These are phyloP conservation scores for Elongisporangium anandrum DNA, from an alignment of 352 stramenopile genomes.

Conservation along the genomic window DNA sequence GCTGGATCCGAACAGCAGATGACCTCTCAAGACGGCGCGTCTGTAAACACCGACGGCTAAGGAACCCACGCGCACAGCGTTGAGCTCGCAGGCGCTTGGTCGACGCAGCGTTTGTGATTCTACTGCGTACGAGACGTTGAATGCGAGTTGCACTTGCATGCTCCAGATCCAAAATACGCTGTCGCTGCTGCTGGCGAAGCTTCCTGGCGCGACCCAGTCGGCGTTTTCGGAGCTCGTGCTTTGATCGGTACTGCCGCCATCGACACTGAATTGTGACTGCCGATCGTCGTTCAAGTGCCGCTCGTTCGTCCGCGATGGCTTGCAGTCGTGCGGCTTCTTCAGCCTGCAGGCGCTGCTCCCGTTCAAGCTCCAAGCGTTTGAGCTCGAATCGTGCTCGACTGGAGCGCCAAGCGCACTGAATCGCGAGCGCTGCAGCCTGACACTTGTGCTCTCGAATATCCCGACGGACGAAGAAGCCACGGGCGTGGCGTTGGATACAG, in stretches of 20 bases:
- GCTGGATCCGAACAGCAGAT: conserved; percentile 40
- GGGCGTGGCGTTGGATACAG: conserved; percentile 33
- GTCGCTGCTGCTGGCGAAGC: conserved; percentile 8
- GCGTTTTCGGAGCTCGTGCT: conserved; percentile 9
- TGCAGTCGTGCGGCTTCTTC: conserved; percentile 7
- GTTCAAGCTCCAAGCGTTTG: conserved; percentile 4
- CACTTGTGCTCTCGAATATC: conserved; percentile 10
- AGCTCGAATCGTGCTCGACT: conserved; percentile 16
- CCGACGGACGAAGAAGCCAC: conserved; percentile 21
- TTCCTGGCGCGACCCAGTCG: conserved; percentile 14
- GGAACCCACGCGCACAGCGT: conserved; percentile 30
- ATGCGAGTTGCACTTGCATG: conserved; percentile 23
- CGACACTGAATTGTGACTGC: conserved; percentile 27
- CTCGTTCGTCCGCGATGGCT: conserved; percentile 11
- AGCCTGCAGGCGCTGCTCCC: conserved; percentile 6
- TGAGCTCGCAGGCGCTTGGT: conserved; percentile 21
- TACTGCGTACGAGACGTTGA: conserved; percentile 28
- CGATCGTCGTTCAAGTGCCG: conserved; percentile 14
- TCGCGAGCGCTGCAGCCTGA: conserved; percentile 10
- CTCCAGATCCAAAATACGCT: conserved; percentile 13
- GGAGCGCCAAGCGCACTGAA: conserved; percentile 34
- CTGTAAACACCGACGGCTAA: conserved; percentile 21
- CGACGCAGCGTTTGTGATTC: conserved; percentile 9
- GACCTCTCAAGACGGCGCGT: conserved; percentile 15
- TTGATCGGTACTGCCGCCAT: conserved; percentile 17